A percentile compares a stretch with the other conserved stretches of the same genome.
These are phyloP conservation scores for Themeda triandra DNA, from an alignment of 176 grass and related monocot species.

Conservation along the genomic window DNA sequence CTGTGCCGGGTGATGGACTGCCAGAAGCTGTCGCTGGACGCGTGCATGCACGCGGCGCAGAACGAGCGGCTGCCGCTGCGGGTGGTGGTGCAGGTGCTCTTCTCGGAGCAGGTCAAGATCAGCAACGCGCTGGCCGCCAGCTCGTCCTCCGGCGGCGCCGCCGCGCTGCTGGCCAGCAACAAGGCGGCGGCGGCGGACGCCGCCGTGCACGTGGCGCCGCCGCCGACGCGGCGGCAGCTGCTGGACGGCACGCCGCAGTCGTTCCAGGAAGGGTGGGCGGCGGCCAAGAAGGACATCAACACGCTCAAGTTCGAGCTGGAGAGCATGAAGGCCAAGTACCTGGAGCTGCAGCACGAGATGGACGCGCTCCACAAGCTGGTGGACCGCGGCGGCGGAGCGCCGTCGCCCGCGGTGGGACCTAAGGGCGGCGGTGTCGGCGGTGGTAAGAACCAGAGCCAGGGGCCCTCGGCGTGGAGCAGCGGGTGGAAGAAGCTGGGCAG, in stretches of 20 bases:
- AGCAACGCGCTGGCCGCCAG: slow-evolving; percentile 82
- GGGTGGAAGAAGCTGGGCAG: slow-evolving; percentile 86
- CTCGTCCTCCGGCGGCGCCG: slow-evolving; percentile 9
- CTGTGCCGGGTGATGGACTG: slow-evolving; percentile 75
- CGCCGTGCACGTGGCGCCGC: not conserved
- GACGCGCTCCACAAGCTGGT: slow-evolving; percentile 78
- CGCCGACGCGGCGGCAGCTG: slow-evolving; percentile 59
- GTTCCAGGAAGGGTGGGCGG: slow-evolving; percentile 94
- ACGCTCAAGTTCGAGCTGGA: slow-evolving; percentile 99
- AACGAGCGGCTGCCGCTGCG: slow-evolving; percentile 96
- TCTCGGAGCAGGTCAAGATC: slow-evolving; percentile 97
- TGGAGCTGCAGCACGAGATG: slow-evolving; percentile 95
- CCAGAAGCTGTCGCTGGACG: slow-evolving; percentile 90
- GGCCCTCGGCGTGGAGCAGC: slow-evolving; percentile 70
- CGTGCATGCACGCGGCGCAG: slow-evolving; percentile 87
- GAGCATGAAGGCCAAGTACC: slow-evolving; percentile 95
- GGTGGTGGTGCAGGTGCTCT: slow-evolving; percentile 96
- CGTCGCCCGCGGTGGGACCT: slow-evolving; percentile 16
- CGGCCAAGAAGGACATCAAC: slow-evolving; percentile 99
- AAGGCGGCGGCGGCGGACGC: not conserved
- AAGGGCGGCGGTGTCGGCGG: not conserved
- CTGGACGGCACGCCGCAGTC: slow-evolving; percentile 93
- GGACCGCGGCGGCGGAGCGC: slow-evolving; percentile 36
- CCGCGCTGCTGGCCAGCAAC: not conserved
- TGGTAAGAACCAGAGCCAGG: slow-evolving; percentile 36